These are phyloP conservation scores for Clausena lansium DNA, from an alignment of 345 rosid genomes.

Conservation along the genomic window DNA sequence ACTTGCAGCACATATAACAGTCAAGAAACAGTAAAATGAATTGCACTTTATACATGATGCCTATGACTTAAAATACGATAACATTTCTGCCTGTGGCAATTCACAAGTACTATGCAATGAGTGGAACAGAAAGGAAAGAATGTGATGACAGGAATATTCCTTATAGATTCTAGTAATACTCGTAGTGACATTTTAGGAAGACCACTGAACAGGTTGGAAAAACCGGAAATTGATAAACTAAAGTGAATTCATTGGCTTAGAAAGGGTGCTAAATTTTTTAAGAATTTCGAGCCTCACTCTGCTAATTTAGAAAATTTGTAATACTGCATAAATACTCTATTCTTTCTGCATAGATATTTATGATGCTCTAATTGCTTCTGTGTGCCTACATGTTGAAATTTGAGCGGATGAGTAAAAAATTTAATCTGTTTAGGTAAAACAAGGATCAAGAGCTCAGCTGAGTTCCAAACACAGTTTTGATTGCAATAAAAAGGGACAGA, in stretches of 20 bases:
- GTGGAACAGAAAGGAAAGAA: neutral
- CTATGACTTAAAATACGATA: neutral
- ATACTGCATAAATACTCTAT: no score
- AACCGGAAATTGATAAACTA: neutral
- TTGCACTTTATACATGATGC: neutral
- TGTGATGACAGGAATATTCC: neutral
- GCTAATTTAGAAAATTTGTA: no score
- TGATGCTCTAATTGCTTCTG: neutral
- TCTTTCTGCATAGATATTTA: neutral
- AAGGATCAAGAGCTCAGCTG: no score
- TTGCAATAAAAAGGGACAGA: no score
- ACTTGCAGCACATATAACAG: neutral
- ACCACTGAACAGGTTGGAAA: neutral
- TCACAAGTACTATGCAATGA: slow-evolving; percentile 1
- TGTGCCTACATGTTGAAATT: neutral
- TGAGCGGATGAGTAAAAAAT: no score
- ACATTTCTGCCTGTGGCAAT: neutral
- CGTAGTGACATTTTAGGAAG: neutral
- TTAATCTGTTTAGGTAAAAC: no score
- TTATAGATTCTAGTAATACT: neutral
- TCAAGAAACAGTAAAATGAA: neutral
- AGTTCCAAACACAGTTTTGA: no score
- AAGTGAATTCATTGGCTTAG: no score
- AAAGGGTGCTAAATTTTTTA: neutral
- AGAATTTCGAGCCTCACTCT: neutral